Evolutionary conservation across 441 rosid species (phyloP), one percentile per base, ranked within the genome.

Genomic region (Euphorbia celastroides): DNA sequence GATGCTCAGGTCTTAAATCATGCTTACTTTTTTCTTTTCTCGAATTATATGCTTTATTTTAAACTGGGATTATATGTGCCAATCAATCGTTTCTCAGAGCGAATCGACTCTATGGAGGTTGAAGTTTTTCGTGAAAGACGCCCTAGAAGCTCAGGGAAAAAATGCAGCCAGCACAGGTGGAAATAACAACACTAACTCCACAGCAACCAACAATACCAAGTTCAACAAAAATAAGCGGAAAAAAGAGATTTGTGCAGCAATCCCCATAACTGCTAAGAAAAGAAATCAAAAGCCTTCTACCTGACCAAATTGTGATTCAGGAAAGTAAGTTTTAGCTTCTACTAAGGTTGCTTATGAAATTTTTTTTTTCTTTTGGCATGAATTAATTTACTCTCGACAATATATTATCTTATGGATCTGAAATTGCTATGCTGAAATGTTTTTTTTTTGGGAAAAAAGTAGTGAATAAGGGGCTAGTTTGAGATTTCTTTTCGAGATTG

Each of bases 91-190:
- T 13, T 51, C 19, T 76, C 85, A 86, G 92, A 86, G 80, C 23
- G 96, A 90, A 65, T 80, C 86, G 23, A 90, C 96, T 11, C 79
- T 88, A 58, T 92, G 98, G 99, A 88, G 96, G 80, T 74, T 95
- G 64, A 95, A 89, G 71, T 87, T 88, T 79, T 92, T 90, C 31
- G 95, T 90, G 71, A 88, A 85, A 82, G 92, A 86, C 60, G 86
- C 89, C 22, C 64, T 92, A 51, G 86, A 84, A 84, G 83, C 60
- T 68, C 83, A 83, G 60, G 81, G 85, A 26, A 88, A 81, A 76
- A 73, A 74, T 75, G 75, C 79, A 13, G 82, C 77, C 17, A 82
- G 82, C 68, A 19, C 51, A 12, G 86, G 81, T 31, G 82, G 81
- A 20, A 79, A 67, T 67, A 79, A 81, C 74, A 79, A 75, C 60